These are phyloP conservation scores for Beauveria sp. DNA, from an alignment of 2,329 filamentous ascomycete genomes.

Conservation along the genomic window DNA sequence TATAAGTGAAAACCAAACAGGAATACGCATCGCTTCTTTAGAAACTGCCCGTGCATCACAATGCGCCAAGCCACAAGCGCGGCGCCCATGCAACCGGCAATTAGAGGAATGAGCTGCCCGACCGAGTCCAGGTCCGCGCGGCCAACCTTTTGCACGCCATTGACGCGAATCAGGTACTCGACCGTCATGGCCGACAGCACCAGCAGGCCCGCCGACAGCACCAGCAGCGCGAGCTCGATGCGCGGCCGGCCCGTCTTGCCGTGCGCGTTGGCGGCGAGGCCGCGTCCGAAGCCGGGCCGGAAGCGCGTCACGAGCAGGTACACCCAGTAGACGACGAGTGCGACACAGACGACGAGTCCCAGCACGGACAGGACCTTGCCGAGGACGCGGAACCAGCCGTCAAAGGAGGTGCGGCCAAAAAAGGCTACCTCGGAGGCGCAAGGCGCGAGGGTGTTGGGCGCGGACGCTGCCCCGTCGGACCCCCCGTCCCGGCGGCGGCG, in stretches of 20 bases:
- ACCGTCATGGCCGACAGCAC: slow-evolving; percentile 14
- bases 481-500: background rate
- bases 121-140: slow-evolving; percentile 12
- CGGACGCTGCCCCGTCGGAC: too few relatives aligned
- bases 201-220: slow-evolving; percentile 15
- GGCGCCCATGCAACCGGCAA: slow-evolving; percentile 16
- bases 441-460: too few relatives aligned
- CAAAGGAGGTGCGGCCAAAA: slow-evolving; percentile 13
- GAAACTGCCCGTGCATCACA: slow-evolving; percentile 13
- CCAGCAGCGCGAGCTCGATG: slow-evolving; percentile 17
- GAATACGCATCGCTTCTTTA: slow-evolving; percentile 15
- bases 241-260: slow-evolving; percentile 9
- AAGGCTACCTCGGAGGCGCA: slow-evolving; percentile 14
- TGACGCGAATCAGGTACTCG: slow-evolving; percentile 17
- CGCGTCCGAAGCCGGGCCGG: slow-evolving; percentile 9
- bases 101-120: slow-evolving; percentile 19
- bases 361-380: slow-evolving; percentile 14
- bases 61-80: slow-evolving; percentile 16
- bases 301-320: slow-evolving; percentile 11
- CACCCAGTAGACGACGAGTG: slow-evolving; percentile 4
- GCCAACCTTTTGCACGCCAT: slow-evolving; percentile 14
- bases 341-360: slow-evolving; percentile 15
- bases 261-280: background rate
- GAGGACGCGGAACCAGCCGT: slow-evolving; percentile 16
- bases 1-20: slow-evolving; percentile 17